Conservation (phyloP, 2,329 filamentous ascomycete genomes). For the Zymoseptoria ardabiliae region DNA sequence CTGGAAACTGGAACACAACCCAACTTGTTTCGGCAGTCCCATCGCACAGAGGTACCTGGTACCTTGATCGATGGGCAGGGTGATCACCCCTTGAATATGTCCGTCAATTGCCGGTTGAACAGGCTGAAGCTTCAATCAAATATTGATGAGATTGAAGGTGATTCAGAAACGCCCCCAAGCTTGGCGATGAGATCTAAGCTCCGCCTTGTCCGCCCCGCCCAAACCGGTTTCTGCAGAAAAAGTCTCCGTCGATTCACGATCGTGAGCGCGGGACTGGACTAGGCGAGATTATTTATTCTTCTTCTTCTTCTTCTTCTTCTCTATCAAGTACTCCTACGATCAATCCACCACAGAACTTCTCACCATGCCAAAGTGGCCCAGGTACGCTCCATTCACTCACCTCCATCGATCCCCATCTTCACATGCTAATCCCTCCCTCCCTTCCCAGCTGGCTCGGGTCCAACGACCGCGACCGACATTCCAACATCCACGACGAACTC, state of each 20-base stretch:
- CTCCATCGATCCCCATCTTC: background rate
- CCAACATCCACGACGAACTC: slow-evolving; percentile 36
- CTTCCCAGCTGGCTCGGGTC: slow-evolving; percentile 13
- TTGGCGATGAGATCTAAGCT: background rate
- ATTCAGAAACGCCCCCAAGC: background rate
- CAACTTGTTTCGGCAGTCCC: no score
- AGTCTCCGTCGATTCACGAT: background rate
- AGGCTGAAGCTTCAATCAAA: no score
- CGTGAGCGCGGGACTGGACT: background rate
- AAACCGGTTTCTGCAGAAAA: background rate
- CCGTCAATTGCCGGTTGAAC: no score
- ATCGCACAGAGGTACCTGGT: no score
- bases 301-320: background rate
- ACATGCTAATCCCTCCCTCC: background rate
- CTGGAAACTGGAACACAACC: no score
- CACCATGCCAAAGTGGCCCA: slow-evolving; percentile 6
- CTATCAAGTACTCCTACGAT: no score
- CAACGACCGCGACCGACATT: slow-evolving; percentile 33
- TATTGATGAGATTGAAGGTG: background rate
- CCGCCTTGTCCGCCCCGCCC: background rate
- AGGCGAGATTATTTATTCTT: background rate
- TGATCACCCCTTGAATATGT: no score
- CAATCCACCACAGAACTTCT: background rate
- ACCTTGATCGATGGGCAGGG: no score
- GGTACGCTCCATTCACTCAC: background rate